phyloP scores from a whole-genome alignment of 306 rosid genomes.

The Prunus kanzakura region DNA sequence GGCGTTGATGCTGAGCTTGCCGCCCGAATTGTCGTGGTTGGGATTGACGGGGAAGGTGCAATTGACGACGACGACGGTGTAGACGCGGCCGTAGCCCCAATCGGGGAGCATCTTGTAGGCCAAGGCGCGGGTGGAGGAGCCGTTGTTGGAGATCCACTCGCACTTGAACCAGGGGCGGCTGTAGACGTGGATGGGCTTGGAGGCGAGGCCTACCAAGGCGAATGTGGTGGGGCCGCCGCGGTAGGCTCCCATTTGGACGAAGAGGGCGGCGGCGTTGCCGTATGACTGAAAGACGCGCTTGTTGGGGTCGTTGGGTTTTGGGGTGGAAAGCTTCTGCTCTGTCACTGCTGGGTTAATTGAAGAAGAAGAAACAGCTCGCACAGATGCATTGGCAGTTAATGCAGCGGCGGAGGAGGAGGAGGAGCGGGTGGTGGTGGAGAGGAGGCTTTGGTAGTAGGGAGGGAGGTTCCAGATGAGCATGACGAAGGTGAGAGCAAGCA shows the following conservation, averaged over 20 bases:
- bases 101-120: constrained; percentile 41
- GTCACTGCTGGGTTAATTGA: neutral
- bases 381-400: too few relatives aligned
- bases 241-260: constrained; percentile 38
- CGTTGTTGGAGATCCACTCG: constrained; percentile 39
- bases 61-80: constrained; percentile 41
- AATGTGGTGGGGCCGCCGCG: constrained; percentile 36
- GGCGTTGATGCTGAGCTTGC: constrained; percentile 36
- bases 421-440: constrained; percentile 27
- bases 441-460: constrained; percentile 37
- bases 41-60: constrained; percentile 37
- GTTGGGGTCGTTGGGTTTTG: constrained; percentile 13
- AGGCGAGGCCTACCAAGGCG: constrained; percentile 36
- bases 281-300: constrained; percentile 27
- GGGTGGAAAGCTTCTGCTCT: constrained; percentile 12
- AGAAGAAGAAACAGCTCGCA: neutral
- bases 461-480: constrained; percentile 39
- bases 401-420: neutral
- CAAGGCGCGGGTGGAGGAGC: constrained; percentile 25
- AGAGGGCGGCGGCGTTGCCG: constrained; percentile 38
- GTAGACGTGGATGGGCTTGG: constrained; percentile 43
- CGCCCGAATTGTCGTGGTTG: constrained; percentile 31
- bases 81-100: constrained; percentile 48
- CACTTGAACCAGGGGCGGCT: constrained; percentile 38
- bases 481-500: constrained; percentile 29